These are phyloP conservation scores for Trametes gibbosa DNA, from an alignment of 768 basidiomycete genomes.

Conservation along the genomic window DNA sequence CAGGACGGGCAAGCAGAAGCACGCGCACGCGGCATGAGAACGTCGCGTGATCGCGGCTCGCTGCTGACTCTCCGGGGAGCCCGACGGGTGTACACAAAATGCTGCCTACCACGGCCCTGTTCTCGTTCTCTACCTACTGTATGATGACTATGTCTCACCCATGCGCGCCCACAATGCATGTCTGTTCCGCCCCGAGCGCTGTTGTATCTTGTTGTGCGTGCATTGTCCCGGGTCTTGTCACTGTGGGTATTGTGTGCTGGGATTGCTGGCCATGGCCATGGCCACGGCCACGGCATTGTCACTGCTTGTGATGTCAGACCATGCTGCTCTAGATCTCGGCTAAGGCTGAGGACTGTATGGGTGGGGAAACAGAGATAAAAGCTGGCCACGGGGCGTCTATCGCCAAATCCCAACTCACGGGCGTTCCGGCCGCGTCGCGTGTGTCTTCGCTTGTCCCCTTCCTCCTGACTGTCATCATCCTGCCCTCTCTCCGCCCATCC, in stretches of 20 bases:
- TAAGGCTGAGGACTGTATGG: too few relatives aligned
- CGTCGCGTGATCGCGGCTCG: conserved; percentile 1
- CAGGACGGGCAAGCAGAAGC: conserved; percentile 93
- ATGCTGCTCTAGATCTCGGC: too few relatives aligned
- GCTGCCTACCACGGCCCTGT: conserved; percentile 16
- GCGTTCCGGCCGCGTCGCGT: conserved; percentile 9
- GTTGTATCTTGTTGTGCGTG: background rate
- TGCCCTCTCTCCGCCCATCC: conserved; percentile 1
- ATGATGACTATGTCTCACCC: conserved; percentile 28
- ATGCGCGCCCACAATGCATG: conserved; percentile 27
- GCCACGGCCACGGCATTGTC: background rate
- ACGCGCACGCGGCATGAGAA: conserved; percentile 54
- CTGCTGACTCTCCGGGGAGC: conserved; percentile 13
- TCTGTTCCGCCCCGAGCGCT: conserved; percentile 8
- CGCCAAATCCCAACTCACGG: background rate
- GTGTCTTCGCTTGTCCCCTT: conserved; percentile 4
- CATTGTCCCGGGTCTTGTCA: too few relatives aligned
- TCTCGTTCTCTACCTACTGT: conserved; percentile 21
- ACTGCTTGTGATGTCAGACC: background rate
- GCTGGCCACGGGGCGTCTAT: background rate
- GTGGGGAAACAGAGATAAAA: too few relatives aligned
- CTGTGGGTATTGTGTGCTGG: background rate
- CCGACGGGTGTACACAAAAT: conserved; percentile 18
- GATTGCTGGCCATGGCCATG: background rate
- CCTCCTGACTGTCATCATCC: conserved; percentile 7